Base-by-base conservation (phyloP, 148 eudicot species). In the Fagopyrum tataricum region DNA sequence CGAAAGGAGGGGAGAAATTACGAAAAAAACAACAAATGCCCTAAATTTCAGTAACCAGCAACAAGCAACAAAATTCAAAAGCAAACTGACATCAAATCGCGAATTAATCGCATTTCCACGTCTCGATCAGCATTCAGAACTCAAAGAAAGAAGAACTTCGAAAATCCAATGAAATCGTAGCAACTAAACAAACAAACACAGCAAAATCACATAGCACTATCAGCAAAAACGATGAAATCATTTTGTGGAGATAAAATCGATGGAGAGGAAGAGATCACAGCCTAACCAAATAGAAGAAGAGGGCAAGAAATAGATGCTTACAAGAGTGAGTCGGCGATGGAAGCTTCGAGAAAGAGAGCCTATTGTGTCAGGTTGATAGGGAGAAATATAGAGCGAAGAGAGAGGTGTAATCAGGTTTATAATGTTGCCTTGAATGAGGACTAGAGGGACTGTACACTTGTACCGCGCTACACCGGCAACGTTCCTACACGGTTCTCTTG, bases 301-400 rank as follows among this genome's bases (percentile, higher is more conserved):
- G 44, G 1, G 15, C 14, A 8, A 31, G 68, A 62, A 43, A 61
- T 12, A 24, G 67, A 6, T 64, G 69, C 69, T 37, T 64, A 64
- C 69, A 1, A 39, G 12, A 15, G 44, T 37, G 69, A 64, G 69
- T 37, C 4, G 4, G 69, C 44, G 42, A 64, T 39, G 69, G 69
- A 64, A 64, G 69, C 10, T 64, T 64, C 44, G 69, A 23, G 64
- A 58, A 10, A 23, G 69, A 39, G 69, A 64, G 69, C 26, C 42
- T 41, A 62, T 26, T 58, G 2, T 64, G 69, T 15, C 49, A 18
- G 26, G 44, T 13, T 8, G 20, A 24, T 4, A 55, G 61, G 21
- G 61, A 6, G 24, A 18, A 7, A 9, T 4, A 11, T 6, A 46
- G 61, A 20, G 61, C 8, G 61, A 20, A 26, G 42, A 37, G 40